Evolutionary conservation across 495 filamentous ascomycete species (phyloP).

Genomic region (Penicillium pancosmium): DNA sequence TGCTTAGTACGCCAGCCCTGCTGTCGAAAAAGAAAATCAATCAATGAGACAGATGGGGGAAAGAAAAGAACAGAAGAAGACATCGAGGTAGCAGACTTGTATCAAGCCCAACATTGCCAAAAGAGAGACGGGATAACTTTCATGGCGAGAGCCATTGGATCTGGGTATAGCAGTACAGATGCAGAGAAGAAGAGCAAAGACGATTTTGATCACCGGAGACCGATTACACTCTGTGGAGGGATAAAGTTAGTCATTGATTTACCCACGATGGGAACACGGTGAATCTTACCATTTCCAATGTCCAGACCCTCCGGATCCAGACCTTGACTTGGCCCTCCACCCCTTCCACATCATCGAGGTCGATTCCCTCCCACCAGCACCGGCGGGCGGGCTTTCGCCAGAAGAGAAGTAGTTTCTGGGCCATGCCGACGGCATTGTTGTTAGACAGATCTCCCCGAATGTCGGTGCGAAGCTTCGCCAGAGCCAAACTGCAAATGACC

Average conservation of each 20-base stretch:
- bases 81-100: not conserved
- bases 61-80: not conserved
- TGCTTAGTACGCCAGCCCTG: slow-evolving; percentile 25
- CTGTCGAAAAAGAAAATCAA: slow-evolving; percentile 15
- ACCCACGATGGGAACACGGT: not conserved
- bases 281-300: slow-evolving; percentile 85
- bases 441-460: slow-evolving; percentile 77
- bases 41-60: slow-evolving; percentile 6
- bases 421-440: slow-evolving; percentile 92
- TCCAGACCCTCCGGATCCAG: slow-evolving; percentile 98
- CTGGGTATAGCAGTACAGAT: slow-evolving; percentile 33
- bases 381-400: slow-evolving; percentile 96
- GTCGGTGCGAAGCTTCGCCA: slow-evolving; percentile 90
- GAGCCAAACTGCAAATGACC: slow-evolving; percentile 93
- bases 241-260: slow-evolving; percentile 16
- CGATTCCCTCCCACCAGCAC: slow-evolving; percentile 99
- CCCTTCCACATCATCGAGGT: slow-evolving; percentile 85
- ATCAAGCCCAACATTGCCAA: slow-evolving; percentile 7
- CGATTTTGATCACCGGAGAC: slow-evolving; percentile 63
- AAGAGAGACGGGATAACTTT: slow-evolving; percentile 23
- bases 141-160: slow-evolving; percentile 24
- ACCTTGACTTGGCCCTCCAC: slow-evolving; percentile 92
- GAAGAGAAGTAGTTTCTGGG: slow-evolving; percentile 96
- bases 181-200: slow-evolving; percentile 24
- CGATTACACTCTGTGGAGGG: slow-evolving; percentile 73